Conservation (phyloP, 1,139 yeast genomes). For the Keqinozyma sinolaborantium region DNA sequence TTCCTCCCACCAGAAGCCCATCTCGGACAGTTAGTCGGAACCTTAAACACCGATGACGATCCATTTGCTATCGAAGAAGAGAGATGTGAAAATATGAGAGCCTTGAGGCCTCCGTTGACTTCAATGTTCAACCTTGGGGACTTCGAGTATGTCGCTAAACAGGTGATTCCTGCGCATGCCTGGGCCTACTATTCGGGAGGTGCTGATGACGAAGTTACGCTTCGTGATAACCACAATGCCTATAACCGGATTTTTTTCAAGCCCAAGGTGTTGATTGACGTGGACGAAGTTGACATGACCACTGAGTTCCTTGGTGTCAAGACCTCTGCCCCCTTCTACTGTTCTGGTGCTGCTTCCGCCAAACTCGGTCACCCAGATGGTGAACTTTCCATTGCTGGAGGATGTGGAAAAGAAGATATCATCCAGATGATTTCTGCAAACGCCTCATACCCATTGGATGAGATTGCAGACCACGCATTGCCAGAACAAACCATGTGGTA, state of each 20-base stretch:
- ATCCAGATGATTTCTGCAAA: slow-evolving; percentile 58
- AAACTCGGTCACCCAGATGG: slow-evolving; percentile 57
- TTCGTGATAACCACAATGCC: slow-evolving; percentile 82
- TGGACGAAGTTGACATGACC: slow-evolving; percentile 36
- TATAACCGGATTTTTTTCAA: slow-evolving; percentile 77
- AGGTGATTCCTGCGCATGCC: slow-evolving; percentile 65
- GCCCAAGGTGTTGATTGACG: slow-evolving; percentile 71
- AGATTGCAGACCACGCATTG: slow-evolving; percentile 47
- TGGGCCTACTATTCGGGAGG: slow-evolving; percentile 89
- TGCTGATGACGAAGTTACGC: slow-evolving; percentile 78
- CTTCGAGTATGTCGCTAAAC: slow-evolving; percentile 73
- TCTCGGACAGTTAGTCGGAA: slow-evolving; percentile 11
- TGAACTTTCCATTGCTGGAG: slow-evolving; percentile 47
- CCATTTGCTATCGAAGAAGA: slow-evolving; percentile 10
- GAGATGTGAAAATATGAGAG: slow-evolving; percentile 9
- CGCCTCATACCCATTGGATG: slow-evolving; percentile 55
- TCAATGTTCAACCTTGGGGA: slow-evolving; percentile 58
- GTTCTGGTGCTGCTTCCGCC: slow-evolving; percentile 59
- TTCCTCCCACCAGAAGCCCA: slow-evolving; percentile 11
- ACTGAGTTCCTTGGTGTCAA: slow-evolving; percentile 51
- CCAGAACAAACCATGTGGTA: slow-evolving; percentile 24
- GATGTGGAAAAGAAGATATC: slow-evolving; percentile 43
- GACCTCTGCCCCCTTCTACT: slow-evolving; percentile 51
- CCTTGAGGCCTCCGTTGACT: slow-evolving; percentile 47
- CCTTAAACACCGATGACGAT: slow-evolving; percentile 6